Percentiles rank a stretch among this genome's conserved stretches.
These are phyloP conservation scores for Tolypocladium pustulatum DNA, from an alignment of 2,329 filamentous ascomycete species.

Conservation along the genomic window DNA sequence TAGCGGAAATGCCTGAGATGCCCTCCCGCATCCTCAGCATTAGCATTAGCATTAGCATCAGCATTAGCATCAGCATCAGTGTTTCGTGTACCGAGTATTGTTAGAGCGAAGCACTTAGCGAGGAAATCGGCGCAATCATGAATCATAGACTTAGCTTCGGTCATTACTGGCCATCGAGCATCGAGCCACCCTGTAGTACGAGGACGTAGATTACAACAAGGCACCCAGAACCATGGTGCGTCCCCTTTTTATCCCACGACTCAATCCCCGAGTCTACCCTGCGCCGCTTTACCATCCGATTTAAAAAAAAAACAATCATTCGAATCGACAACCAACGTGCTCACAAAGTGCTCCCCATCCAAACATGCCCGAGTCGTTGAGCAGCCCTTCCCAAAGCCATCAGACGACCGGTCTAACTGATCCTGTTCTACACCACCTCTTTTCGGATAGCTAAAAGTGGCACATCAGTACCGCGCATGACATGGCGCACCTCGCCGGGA, in stretches of 20 bases:
- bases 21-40: neutral
- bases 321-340: too few species aligned
- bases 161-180: neutral
- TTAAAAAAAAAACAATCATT: neutral
- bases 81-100: neutral
- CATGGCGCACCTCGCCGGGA: neutral
- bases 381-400: neutral
- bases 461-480: neutral
- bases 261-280: neutral
- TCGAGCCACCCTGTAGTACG: neutral
- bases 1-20: neutral
- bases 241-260: neutral
- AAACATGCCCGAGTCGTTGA: neutral
- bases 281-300: neutral
- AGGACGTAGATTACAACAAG: neutral
- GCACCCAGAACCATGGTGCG: neutral
- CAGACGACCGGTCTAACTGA: neutral
- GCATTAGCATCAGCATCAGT: neutral
- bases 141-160: conserved; percentile 16
- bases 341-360: too few species aligned
- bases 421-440: neutral
- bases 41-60: too few species aligned
- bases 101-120: neutral
- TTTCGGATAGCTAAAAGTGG: neutral
- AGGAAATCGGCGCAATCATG: neutral